phyloP scores from a whole-genome alignment of 1,139 yeast species.

The Hanseniaspora gamundiae region DNA sequence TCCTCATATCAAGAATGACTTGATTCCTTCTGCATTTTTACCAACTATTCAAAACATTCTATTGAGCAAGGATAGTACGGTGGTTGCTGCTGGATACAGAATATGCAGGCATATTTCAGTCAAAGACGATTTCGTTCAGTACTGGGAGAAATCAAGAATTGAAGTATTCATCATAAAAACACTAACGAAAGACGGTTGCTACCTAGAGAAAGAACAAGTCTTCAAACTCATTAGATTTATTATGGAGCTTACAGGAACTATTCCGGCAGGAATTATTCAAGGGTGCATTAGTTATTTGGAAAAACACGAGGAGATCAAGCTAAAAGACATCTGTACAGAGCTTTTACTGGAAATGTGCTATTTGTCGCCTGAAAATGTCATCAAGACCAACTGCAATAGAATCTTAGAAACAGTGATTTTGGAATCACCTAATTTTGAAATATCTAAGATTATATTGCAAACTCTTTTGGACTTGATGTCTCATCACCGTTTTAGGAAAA shows the following conservation, averaged over 20 bases:
- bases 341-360: conserved; percentile 61
- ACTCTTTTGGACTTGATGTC: conserved; percentile 53
- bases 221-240: conserved; percentile 57
- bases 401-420: conserved; percentile 44
- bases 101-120: conserved; percentile 50
- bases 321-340: conserved; percentile 47
- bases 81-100: conserved; percentile 65
- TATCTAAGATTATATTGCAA: conserved; percentile 43
- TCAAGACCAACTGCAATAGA: conserved; percentile 54
- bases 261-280: conserved; percentile 57
- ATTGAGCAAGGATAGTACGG: conserved; percentile 45
- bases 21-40: conserved; percentile 51
- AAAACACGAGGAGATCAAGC: conserved; percentile 37
- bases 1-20: conserved; percentile 53
- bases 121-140: conserved; percentile 28
- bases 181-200: conserved; percentile 45
- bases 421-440: conserved; percentile 46
- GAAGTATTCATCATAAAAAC: conserved; percentile 56
- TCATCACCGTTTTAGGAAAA: conserved; percentile 41
- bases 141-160: conserved; percentile 38
- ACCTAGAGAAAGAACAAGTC: conserved; percentile 67
- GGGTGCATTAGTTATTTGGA: conserved; percentile 66
- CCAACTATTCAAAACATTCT: conserved; percentile 50
- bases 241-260: conserved; percentile 35
- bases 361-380: conserved; percentile 48